Evolutionary conservation across 345 rosid genomes (phyloP).

Genomic region (Camelina neglecta): DNA sequence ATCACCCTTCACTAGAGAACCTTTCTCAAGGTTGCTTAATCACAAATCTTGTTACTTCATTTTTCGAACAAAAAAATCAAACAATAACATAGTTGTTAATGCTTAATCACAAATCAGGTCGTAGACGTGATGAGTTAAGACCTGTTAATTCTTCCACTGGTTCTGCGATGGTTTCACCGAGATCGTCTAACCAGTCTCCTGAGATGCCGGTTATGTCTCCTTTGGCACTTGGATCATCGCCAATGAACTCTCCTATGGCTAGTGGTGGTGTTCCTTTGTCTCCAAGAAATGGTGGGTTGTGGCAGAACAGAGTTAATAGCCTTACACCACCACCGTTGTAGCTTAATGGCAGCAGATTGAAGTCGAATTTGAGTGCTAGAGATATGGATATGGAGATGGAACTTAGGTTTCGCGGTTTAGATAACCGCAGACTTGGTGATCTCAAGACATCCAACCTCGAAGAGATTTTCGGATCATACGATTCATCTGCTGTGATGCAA

Average conservation of each 20-base stretch:
- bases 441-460: conserved; percentile 58
- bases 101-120: too few species aligned
- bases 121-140: conserved; percentile 78
- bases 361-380: conserved; percentile 74
- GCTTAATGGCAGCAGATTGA: conserved; percentile 81
- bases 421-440: conserved; percentile 50
- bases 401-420: conserved; percentile 62
- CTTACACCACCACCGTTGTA: conserved; percentile 78
- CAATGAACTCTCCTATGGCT: conserved; percentile 78
- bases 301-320: conserved; percentile 77
- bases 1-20: too few species aligned
- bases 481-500: conserved; percentile 59
- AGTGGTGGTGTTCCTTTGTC: conserved; percentile 59
- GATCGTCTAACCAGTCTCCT: conserved; percentile 59
- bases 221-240: conserved; percentile 62
- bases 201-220: conserved; percentile 74
- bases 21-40: too few species aligned
- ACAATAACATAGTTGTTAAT: too few species aligned
- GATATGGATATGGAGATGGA: conserved; percentile 81
- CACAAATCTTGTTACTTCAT: too few species aligned
- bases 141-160: conserved; percentile 94
- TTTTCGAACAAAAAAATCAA: too few species aligned
- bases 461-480: conserved; percentile 64
- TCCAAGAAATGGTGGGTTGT: conserved; percentile 63
- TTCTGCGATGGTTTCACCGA: conserved; percentile 95